Evolutionary conservation across 2,329 filamentous ascomycete species (phyloP).

Genomic region (Akanthomyces dipterigenus): DNA sequence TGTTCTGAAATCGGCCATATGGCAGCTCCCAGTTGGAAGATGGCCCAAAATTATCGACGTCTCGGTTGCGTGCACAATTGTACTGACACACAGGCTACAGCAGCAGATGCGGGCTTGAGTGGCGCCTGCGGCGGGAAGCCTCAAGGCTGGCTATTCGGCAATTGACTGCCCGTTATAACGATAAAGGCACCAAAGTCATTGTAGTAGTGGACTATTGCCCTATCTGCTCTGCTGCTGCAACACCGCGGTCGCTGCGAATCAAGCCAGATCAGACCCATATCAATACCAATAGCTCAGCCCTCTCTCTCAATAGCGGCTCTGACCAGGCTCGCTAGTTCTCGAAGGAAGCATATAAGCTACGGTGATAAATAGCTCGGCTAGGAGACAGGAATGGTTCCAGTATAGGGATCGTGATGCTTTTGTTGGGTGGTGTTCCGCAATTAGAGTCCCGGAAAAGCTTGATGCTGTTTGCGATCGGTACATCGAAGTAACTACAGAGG

Average conservation of each 20-base stretch:
- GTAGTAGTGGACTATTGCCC: background rate
- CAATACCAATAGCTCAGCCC: background rate
- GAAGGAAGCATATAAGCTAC: too few species aligned
- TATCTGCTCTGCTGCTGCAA: background rate
- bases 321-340: background rate
- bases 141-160: background rate
- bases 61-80: too few species aligned
- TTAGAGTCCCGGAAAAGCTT: background rate
- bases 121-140: background rate
- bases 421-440: too few species aligned
- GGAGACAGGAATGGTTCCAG: too few species aligned
- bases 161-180: background rate
- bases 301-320: background rate
- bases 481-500: background rate
- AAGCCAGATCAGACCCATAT: background rate
- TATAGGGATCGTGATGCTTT: too few species aligned
- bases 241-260: background rate
- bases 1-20: too few species aligned
- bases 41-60: too few species aligned
- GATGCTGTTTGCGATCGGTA: background rate
- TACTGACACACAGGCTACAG: too few species aligned
- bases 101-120: background rate
- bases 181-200: background rate
- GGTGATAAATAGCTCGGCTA: too few species aligned
- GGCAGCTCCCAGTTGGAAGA: too few species aligned